phyloP scores from a whole-genome alignment of 2,329 filamentous ascomycete species.

The Venturiaceae sp. region DNA sequence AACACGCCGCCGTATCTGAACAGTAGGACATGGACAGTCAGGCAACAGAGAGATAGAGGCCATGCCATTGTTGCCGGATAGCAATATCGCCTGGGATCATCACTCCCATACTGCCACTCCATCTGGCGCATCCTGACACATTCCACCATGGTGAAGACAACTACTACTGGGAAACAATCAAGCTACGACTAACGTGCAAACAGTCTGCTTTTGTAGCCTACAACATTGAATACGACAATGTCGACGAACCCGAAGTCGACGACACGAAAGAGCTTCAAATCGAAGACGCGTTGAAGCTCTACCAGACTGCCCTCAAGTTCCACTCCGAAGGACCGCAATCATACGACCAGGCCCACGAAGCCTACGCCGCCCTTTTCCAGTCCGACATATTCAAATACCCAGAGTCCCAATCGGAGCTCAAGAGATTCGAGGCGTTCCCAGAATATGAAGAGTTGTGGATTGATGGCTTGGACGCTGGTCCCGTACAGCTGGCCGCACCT shows the following conservation, averaged over 20 bases:
- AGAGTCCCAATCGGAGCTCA: slow-evolving; percentile 77
- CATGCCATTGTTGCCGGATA: too few species aligned
- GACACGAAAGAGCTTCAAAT: slow-evolving; percentile 95
- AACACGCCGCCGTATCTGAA: too few species aligned
- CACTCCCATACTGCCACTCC: too few species aligned
- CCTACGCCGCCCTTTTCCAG: slow-evolving; percentile 76
- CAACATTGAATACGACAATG: slow-evolving; percentile 91
- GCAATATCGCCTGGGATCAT: too few species aligned
- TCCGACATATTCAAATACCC: slow-evolving; percentile 93
- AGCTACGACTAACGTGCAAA: not conserved
- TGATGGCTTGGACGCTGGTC: slow-evolving; percentile 22
- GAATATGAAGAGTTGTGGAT: slow-evolving; percentile 28
- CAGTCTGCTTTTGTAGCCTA: slow-evolving; percentile 65
- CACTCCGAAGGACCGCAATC: slow-evolving; percentile 76
- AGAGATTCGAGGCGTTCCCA: slow-evolving; percentile 50
- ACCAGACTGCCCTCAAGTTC: slow-evolving; percentile 81
- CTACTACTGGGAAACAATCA: not conserved
- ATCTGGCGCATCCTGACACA: too few species aligned
- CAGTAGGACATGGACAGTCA: too few species aligned
- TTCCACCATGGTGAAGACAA: not conserved
- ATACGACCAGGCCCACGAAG: slow-evolving; percentile 65
- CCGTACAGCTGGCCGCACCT: slow-evolving; percentile 43
- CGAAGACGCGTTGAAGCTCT: slow-evolving; percentile 91
- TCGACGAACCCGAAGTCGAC: slow-evolving; percentile 82
- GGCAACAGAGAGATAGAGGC: too few species aligned